Evolutionary conservation across 805 yeast species (phyloP).

Genomic region (Ogataea nonfermentans): DNA sequence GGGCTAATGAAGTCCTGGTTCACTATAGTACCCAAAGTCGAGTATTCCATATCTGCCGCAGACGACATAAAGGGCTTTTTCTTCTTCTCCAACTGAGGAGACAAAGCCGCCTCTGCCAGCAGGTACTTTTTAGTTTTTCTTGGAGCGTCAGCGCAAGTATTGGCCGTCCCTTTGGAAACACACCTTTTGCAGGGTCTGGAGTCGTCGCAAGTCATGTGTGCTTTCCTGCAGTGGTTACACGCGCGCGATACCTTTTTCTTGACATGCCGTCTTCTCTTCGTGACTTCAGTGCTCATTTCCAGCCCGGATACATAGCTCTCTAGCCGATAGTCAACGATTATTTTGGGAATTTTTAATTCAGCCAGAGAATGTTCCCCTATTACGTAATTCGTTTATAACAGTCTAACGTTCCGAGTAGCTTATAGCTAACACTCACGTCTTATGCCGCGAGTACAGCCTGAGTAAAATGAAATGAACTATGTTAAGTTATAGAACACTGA

Average conservation of each 20-base stretch:
- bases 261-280: slow-evolving; percentile 34
- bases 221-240: slow-evolving; percentile 84
- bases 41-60: slow-evolving; percentile 73
- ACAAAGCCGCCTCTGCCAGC: slow-evolving; percentile 44
- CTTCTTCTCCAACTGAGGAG: background rate
- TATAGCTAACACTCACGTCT: too few species aligned
- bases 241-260: slow-evolving; percentile 76
- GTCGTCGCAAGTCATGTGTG: slow-evolving; percentile 90
- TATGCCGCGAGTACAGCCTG: too few species aligned
- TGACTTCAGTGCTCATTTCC: slow-evolving; percentile 1
- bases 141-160: slow-evolving; percentile 84
- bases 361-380: too few species aligned
- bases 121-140: slow-evolving; percentile 82
- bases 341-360: too few species aligned
- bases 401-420: too few species aligned
- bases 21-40: slow-evolving; percentile 63
- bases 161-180: slow-evolving; percentile 60
- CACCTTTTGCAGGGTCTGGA: slow-evolving; percentile 67
- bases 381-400: too few species aligned
- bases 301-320: too few species aligned
- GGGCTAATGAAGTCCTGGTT: slow-evolving; percentile 42
- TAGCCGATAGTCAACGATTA: too few species aligned
- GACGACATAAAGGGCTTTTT: slow-evolving; percentile 9
- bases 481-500: too few species aligned
- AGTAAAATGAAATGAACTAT: too few species aligned